Evolutionary conservation across 1,284 basidiomycete species (phyloP).

Genomic region (Pseudozyma tsukubaensis): DNA sequence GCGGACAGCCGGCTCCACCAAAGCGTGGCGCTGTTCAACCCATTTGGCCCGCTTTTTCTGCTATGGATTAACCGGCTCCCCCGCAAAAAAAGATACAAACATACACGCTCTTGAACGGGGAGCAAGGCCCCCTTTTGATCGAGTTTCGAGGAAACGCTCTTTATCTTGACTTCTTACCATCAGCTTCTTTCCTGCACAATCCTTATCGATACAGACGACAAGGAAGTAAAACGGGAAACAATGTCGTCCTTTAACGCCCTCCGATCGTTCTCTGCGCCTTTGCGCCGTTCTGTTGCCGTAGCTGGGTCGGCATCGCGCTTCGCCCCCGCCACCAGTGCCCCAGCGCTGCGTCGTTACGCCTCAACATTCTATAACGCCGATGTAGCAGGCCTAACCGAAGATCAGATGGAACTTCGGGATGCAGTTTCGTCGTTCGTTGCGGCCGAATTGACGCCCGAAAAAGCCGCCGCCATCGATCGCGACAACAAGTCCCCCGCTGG

Average conservation of each 20-base stretch:
- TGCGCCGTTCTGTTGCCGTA: conserved; percentile 4
- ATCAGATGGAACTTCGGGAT: conserved; percentile 52
- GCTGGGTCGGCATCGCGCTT: not conserved
- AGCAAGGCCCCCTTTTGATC: no score
- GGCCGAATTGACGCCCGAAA: conserved; percentile 43
- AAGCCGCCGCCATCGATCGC: conserved; percentile 49
- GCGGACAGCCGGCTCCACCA: not conserved
- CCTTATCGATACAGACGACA: not conserved
- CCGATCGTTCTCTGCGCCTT: conserved; percentile 1
- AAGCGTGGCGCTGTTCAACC: no score
- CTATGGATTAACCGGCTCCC: not conserved
- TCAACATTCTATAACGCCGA: conserved; percentile 55
- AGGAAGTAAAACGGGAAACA: not conserved
- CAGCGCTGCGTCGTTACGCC: not conserved
- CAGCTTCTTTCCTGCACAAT: conserved; percentile 1
- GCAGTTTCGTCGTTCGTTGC: conserved; percentile 50
- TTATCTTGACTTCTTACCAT: not conserved
- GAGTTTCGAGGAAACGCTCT: not conserved
- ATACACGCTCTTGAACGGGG: not conserved
- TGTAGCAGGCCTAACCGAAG: conserved; percentile 48
- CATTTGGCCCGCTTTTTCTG: not conserved
- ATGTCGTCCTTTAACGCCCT: conserved; percentile 27
- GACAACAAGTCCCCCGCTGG: conserved; percentile 52
- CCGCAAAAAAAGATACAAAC: not conserved
- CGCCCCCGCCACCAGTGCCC: not conserved